A percentile compares a stretch with the other conserved stretches of the same genome.
Evolutionary conservation across 2,329 filamentous ascomycete genomes (phyloP).

Genomic region (Fusarium sp.): DNA sequence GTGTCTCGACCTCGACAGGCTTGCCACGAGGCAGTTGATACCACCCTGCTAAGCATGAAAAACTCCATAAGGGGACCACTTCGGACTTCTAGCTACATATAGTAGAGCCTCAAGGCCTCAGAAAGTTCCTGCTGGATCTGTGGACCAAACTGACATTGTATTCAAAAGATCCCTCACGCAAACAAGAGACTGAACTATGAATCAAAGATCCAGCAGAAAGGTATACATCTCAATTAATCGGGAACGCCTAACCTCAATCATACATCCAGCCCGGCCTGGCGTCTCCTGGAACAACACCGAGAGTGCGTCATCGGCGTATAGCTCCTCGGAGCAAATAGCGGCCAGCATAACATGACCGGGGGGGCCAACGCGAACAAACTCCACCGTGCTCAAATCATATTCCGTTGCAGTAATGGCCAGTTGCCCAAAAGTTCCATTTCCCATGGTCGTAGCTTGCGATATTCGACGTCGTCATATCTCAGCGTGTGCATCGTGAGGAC

Average conservation of each 20-base stretch:
- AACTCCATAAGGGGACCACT: not conserved
- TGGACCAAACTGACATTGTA: not conserved
- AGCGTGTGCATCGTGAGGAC: slow-evolving; percentile 39
- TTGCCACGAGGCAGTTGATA: not conserved
- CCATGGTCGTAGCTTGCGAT: slow-evolving; percentile 43
- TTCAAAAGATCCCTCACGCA: not conserved
- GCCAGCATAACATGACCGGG: slow-evolving; percentile 43
- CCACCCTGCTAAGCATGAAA: not conserved
- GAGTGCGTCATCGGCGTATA: slow-evolving; percentile 26
- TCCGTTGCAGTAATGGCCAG: slow-evolving; percentile 44
- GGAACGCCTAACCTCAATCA: slow-evolving; percentile 57
- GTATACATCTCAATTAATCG: slow-evolving; percentile 55
- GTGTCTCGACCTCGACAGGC: not conserved
- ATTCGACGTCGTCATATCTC: slow-evolving; percentile 42
- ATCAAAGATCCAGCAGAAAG: slow-evolving; percentile 29
- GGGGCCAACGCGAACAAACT: slow-evolving; percentile 47
- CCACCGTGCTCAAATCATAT: slow-evolving; percentile 48
- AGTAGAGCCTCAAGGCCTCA: not conserved
- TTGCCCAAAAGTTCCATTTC: slow-evolving; percentile 45
- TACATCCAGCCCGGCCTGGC: slow-evolving; percentile 50
- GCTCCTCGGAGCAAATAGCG: slow-evolving; percentile 30
- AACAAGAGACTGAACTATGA: not conserved
- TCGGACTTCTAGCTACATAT: not conserved
- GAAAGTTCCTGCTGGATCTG: not conserved
- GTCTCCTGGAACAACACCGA: slow-evolving; percentile 33